Base-by-base conservation (phyloP, 2,329 filamentous ascomycete genomes). In the Lasiodiplodia sp. region DNA sequence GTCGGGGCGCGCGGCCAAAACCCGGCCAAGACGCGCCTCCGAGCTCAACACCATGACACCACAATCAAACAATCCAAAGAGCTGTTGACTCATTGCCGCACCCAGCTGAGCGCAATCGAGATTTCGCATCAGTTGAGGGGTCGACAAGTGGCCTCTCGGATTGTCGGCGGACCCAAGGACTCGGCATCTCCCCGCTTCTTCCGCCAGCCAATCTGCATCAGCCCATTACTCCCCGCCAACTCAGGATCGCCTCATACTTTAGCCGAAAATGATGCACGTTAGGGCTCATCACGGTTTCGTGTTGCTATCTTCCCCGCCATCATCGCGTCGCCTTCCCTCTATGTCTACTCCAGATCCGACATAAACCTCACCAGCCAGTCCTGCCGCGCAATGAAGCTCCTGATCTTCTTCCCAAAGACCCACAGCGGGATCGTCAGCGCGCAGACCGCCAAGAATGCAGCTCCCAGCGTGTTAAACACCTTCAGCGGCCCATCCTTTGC, bases 361-460 rank as follows among this genome's bases (percentile, higher is more conserved):
- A 77, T 76, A 38, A 77, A 76, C 7, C 72, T 70, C 52, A 73
- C 72, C 70, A 78, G 69, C 56, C 73, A 77, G 67, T 80, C 69
- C 65, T 82, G 84, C 63, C 82, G 77, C 5, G 80, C 80, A 68
- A 83, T 84, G 70, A 76, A 80, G 38, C 78, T 79, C 55, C 84
- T 77, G 34, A 81, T 78, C 68, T 78, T 79, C 77, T 86, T 86
- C 5, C 84, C 84, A 71, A 77, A 85, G 8, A 86, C 77, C 82
- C 83, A 86, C 40, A 86, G 71, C 1, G 84, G 84, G 18, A 86
- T 79, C 1, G 84, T 85, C 72, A 85, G 72, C 38, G 80, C 70
- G 67, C 81, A 80, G 11, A 86, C 82, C 4, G 73, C 79, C 2
- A 86, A 71, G 68, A 85, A 85, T 38, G 72, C 73, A 10, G 72